Conservation (phyloP, 139 green algal genomes). For the Haematococcus lacustris region DNA sequence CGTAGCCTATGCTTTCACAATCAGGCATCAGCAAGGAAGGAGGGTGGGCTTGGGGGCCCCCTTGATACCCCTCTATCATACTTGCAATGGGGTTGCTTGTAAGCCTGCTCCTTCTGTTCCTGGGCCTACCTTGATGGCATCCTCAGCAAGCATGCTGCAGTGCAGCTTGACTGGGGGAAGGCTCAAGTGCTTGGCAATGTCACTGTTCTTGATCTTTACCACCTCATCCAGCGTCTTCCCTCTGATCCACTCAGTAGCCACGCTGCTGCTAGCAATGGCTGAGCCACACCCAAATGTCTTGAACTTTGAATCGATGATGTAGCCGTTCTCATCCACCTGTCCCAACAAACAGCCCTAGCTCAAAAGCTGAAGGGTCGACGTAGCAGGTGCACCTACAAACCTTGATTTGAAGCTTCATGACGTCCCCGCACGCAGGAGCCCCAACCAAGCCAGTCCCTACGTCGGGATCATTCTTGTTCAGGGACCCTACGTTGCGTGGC, state of each 20-base stretch:
- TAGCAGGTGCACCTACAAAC: no score
- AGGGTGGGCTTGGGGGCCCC: background rate
- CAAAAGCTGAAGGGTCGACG: background rate
- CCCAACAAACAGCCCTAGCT: background rate
- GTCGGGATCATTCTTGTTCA: conserved; percentile 88
- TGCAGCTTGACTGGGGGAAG: conserved; percentile 98
- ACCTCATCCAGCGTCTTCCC: conserved; percentile 79
- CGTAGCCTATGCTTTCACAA: background rate
- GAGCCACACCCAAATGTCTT: conserved; percentile 99
- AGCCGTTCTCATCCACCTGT: conserved; percentile 28
- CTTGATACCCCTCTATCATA: background rate
- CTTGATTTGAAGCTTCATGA: conserved; percentile 99
- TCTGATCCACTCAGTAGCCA: conserved; percentile 95
- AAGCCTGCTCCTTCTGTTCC: background rate
- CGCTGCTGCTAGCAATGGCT: conserved; percentile 91
- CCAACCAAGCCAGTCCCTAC: conserved; percentile 86
- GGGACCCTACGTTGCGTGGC: conserved; percentile 93
- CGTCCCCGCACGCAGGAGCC: conserved; percentile 93
- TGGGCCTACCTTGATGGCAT: conserved; percentile 78
- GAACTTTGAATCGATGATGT: conserved; percentile 95
- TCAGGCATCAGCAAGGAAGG: background rate
- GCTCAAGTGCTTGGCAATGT: conserved; percentile 95
- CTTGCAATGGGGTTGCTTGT: background rate
- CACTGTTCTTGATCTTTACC: conserved; percentile 87
- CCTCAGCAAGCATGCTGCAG: conserved; percentile 96